A percentile compares a stretch with the other conserved stretches of the same genome.
Conservation (phyloP, 768 basidiomycete species). For the Hericium rajendrae region DNA sequence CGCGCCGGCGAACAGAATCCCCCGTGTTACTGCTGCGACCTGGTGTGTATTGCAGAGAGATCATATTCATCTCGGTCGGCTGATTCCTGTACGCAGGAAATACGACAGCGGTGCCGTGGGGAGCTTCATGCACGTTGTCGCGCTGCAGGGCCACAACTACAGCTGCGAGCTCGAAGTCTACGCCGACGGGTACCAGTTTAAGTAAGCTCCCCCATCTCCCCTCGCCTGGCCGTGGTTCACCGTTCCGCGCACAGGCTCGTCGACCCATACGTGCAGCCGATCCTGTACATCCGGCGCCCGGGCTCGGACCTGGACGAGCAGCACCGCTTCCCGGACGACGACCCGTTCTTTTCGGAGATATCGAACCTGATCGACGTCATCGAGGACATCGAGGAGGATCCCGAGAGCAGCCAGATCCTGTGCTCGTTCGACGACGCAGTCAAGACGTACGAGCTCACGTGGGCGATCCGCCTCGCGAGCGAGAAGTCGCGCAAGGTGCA, state of each 20-base stretch:
- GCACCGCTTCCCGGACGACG: constrained; percentile 68
- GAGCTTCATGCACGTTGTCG: constrained; percentile 80
- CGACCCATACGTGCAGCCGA: constrained; percentile 90
- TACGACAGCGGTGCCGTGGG: constrained; percentile 94
- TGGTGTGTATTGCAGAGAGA: constrained; percentile 42
- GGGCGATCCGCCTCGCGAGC: constrained; percentile 81
- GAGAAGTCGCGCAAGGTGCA: constrained; percentile 45
- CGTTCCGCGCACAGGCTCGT: constrained; percentile 44
- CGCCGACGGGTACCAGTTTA: constrained; percentile 86
- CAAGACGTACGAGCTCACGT: constrained; percentile 84
- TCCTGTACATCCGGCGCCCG: constrained; percentile 77
- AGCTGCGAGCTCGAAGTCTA: constrained; percentile 92
- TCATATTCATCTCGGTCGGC: background rate
- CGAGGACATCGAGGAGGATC: constrained; percentile 83
- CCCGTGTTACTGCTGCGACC: constrained; percentile 84
- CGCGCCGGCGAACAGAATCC: constrained; percentile 80
- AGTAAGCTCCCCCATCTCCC: constrained; percentile 32
- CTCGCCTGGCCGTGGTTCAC: constrained; percentile 4
- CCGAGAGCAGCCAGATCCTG: constrained; percentile 71
- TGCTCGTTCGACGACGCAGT: constrained; percentile 84
- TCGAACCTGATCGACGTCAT: constrained; percentile 85
- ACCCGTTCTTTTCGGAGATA: constrained; percentile 90
- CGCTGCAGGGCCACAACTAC: constrained; percentile 88
- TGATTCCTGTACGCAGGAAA: constrained; percentile 46
- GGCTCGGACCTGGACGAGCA: constrained; percentile 71